A percentile compares a stretch with the other conserved stretches of the same genome.
Conservation (phyloP, 805 yeast genomes). For the Suhomyces pyralidae region DNA sequence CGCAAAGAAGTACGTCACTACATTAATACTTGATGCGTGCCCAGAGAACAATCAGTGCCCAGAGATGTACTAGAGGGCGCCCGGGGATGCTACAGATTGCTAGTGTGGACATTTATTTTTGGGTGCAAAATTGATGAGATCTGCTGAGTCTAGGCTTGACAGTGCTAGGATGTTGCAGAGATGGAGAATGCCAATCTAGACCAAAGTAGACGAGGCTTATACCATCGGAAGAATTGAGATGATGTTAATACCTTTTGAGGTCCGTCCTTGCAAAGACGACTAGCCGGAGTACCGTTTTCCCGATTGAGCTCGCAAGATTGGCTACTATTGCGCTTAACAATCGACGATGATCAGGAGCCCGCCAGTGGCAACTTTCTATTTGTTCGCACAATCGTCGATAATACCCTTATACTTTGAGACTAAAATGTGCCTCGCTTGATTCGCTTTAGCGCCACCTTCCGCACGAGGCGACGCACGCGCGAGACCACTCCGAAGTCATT, state of each 20-base stretch:
- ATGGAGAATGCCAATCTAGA: not conserved
- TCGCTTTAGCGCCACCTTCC: not conserved
- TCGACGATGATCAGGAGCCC: not conserved
- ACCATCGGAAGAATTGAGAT: not conserved
- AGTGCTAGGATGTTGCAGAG: not conserved
- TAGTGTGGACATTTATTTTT: not conserved
- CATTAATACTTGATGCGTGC: not conserved
- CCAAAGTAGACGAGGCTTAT: not conserved
- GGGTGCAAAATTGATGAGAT: not conserved
- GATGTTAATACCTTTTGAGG: not conserved
- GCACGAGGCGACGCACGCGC: not conserved
- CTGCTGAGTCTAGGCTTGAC: not conserved
- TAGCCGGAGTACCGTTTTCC: not conserved
- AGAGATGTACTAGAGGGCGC: not conserved
- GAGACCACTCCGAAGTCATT: not conserved
- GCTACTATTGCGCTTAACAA: not conserved
- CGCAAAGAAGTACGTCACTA: not conserved
- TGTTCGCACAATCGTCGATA: not conserved
- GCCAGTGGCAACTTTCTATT: not conserved
- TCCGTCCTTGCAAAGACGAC: not conserved
- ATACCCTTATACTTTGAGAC: not conserved
- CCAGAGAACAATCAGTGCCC: not conserved
- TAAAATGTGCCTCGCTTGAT: not conserved
- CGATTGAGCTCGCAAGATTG: not conserved
- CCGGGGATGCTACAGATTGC: not conserved